Conservation (phyloP, 2,329 filamentous ascomycete species). For the Zelopaecilomyces penicillatus region DNA sequence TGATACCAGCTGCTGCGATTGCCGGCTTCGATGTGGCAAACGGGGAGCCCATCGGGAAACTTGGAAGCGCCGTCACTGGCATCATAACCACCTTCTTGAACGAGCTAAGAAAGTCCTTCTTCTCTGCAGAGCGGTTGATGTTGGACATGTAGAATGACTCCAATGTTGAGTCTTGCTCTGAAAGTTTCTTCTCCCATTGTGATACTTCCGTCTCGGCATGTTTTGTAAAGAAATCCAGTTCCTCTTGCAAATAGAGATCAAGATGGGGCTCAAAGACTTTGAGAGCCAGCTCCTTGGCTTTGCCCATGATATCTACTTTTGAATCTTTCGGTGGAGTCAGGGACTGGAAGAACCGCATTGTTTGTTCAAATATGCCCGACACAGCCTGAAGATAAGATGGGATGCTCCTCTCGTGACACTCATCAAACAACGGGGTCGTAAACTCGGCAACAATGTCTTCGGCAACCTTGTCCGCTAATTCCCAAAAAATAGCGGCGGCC, state of each 20-base stretch:
- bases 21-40: slow-evolving; percentile 41
- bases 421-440: slow-evolving; percentile 75
- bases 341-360: slow-evolving; percentile 65
- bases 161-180: slow-evolving; percentile 79
- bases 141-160: slow-evolving; percentile 96
- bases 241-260: slow-evolving; percentile 87
- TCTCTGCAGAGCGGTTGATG: slow-evolving; percentile 87
- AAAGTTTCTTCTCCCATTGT: slow-evolving; percentile 85
- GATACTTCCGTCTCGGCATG: slow-evolving; percentile 69
- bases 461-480: slow-evolving; percentile 72
- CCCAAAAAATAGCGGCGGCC: slow-evolving; percentile 60
- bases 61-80: slow-evolving; percentile 84
- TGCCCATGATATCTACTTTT: slow-evolving; percentile 51
- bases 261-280: slow-evolving; percentile 83
- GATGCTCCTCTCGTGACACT: slow-evolving; percentile 68
- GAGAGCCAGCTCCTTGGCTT: slow-evolving; percentile 58
- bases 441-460: slow-evolving; percentile 85
- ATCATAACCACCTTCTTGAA: slow-evolving; percentile 99
- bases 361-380: slow-evolving; percentile 81
- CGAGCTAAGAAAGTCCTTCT: slow-evolving; percentile 89
- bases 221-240: slow-evolving; percentile 75
- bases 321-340: slow-evolving; percentile 59
- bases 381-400: slow-evolving; percentile 77
- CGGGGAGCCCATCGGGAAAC: slow-evolving; percentile 50
- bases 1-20: slow-evolving; percentile 14